A percentile compares a stretch with the other conserved stretches of the same genome.
phyloP scores from a whole-genome alignment of 2,329 filamentous ascomycete species.

The Macroventuria anomochaeta region DNA sequence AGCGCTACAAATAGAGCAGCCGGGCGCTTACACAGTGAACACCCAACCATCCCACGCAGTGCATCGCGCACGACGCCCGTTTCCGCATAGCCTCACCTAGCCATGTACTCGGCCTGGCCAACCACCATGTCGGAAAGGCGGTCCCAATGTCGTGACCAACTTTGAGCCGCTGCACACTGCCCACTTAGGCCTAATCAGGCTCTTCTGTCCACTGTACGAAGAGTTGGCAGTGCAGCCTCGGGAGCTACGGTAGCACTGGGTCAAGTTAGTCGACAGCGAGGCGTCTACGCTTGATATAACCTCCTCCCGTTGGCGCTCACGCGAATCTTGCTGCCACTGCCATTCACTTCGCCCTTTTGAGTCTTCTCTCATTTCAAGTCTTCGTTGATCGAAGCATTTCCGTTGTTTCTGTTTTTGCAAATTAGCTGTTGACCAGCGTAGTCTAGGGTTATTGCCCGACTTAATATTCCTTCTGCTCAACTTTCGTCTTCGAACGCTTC shows the following conservation, averaged over 20 bases:
- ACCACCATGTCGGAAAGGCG: conserved; percentile 29
- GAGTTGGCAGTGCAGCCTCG: conserved; percentile 38
- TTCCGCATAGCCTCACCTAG: conserved; percentile 19
- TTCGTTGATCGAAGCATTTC: conserved; percentile 57
- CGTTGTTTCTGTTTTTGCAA: conserved; percentile 36
- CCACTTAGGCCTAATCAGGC: conserved; percentile 27
- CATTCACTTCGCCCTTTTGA: conserved; percentile 48
- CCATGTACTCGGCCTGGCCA: conserved; percentile 28
- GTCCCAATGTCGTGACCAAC: conserved; percentile 45
- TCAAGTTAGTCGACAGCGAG: conserved; percentile 28
- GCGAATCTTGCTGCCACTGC: conserved; percentile 33
- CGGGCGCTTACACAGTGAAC: conserved; percentile 42
- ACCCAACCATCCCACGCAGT: conserved; percentile 40
- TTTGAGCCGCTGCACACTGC: conserved; percentile 43
- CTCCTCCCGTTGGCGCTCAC: conserved; percentile 36
- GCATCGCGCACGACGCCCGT: conserved; percentile 33
- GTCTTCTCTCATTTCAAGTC: conserved; percentile 35
- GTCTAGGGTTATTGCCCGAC: conserved; percentile 45
- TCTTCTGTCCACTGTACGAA: conserved; percentile 39
- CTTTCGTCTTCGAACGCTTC: conserved; percentile 31
- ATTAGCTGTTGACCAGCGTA: conserved; percentile 53
- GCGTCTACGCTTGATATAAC: conserved; percentile 48
- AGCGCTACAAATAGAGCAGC: conserved; percentile 40
- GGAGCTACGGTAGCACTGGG: conserved; percentile 39
- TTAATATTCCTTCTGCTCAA: conserved; percentile 42